Evolutionary conservation across 2,329 filamentous ascomycete genomes (phyloP).

Genomic region (Diplodia corticola): DNA sequence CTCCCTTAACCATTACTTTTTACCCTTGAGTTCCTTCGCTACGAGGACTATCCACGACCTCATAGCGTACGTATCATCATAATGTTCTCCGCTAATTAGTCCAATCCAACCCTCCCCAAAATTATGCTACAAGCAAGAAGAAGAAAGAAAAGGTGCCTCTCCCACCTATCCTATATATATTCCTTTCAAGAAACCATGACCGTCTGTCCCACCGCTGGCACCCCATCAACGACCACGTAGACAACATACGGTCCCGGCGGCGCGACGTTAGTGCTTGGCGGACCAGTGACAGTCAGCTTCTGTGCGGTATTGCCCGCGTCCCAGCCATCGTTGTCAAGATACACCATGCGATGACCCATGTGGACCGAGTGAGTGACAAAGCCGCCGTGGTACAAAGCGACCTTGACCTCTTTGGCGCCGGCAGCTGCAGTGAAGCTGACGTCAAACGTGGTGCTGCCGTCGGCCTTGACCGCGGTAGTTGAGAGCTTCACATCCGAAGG

Average conservation of each 20-base stretch:
- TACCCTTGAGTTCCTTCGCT: background rate
- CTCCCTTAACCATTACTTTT: background rate
- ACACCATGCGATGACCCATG: constrained; percentile 61
- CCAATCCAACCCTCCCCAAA: background rate
- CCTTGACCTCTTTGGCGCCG: constrained; percentile 47
- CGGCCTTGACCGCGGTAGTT: constrained; percentile 45
- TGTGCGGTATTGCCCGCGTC: constrained; percentile 43
- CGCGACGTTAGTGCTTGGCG: constrained; percentile 56
- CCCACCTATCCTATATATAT: background rate
- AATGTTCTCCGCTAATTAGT: background rate
- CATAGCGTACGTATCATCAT: background rate
- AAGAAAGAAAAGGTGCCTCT: background rate
- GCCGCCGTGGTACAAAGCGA: constrained; percentile 59
- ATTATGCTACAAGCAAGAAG: constrained; percentile 12
- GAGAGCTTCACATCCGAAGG: constrained; percentile 52
- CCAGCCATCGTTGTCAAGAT: constrained; percentile 54
- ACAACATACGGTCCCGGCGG: constrained; percentile 63
- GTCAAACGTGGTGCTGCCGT: constrained; percentile 47
- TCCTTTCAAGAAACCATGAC: constrained; percentile 42
- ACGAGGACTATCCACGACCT: background rate
- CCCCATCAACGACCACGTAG: constrained; percentile 59
- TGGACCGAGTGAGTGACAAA: constrained; percentile 63
- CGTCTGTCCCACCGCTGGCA: constrained; percentile 55
- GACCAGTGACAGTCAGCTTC: constrained; percentile 55
- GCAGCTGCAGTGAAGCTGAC: constrained; percentile 50